Evolutionary conservation across 73 alveolate species (phyloP).

Genomic region (Paramecium primaurelia): DNA sequence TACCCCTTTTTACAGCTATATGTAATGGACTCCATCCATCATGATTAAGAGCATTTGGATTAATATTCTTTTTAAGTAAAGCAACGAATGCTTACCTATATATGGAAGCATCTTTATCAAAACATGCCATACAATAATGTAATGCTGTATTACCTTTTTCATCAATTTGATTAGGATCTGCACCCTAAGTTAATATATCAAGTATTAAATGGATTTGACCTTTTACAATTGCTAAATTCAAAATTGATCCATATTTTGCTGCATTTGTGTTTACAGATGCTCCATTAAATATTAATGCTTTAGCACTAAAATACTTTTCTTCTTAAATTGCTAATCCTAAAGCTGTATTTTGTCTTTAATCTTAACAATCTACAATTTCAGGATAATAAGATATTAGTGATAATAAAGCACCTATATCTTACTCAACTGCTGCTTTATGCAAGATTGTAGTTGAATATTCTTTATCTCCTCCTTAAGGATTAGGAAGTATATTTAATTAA

Average conservation of each 20-base stretch:
- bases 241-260: constrained; percentile 69
- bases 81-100: neutral
- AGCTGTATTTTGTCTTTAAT: constrained; percentile 68
- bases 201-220: constrained; percentile 48
- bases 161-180: constrained; percentile 64
- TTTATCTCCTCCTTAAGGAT: constrained; percentile 44
- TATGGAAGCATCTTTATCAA: constrained; percentile 44
- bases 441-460: constrained; percentile 4
- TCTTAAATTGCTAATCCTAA: constrained; percentile 71
- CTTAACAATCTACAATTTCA: constrained; percentile 23
- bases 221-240: constrained; percentile 70
- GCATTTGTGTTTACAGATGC: constrained; percentile 69
- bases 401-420: constrained; percentile 56
- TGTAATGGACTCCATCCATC: constrained; percentile 76
- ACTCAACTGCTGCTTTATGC: constrained; percentile 52
- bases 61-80: constrained; percentile 45
- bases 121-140: constrained; percentile 71
- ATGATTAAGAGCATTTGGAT: constrained; percentile 61
- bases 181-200: constrained; percentile 65
- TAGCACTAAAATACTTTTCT: constrained; percentile 66
- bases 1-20: constrained; percentile 69
- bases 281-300: constrained; percentile 55
- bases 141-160: constrained; percentile 71
- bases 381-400: constrained; percentile 15
- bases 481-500: neutral